Evolutionary conservation across 257 asterid genomes (phyloP).

Genomic region (Paulownia fortunei): DNA sequence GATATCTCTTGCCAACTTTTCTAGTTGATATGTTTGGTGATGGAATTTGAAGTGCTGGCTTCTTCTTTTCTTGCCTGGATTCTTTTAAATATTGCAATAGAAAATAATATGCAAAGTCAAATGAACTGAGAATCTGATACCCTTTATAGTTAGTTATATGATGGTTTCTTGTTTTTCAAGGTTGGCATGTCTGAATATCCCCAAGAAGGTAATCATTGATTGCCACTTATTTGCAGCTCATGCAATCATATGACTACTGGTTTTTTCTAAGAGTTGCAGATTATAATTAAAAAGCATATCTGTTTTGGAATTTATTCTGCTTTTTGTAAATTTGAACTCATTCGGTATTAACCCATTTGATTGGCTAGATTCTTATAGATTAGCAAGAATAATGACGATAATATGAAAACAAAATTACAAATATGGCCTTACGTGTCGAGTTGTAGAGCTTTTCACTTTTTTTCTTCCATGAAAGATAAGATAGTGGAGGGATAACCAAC

Average conservation of each 20-base stretch:
- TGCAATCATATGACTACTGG: constrained; percentile 15
- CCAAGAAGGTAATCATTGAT: constrained; percentile 41
- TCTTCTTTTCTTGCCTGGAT: neutral
- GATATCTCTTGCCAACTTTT: neutral
- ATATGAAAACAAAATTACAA: too few species aligned
- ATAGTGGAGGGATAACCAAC: too few species aligned
- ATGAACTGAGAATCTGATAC: constrained; percentile 40
- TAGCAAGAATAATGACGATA: neutral
- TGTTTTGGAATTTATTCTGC: neutral
- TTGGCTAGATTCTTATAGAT: neutral
- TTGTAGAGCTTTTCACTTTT: too few species aligned
- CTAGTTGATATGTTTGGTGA: neutral
- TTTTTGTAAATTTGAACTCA: neutral
- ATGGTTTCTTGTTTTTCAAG: constrained; percentile 17
- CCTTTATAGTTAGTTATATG: constrained; percentile 1
- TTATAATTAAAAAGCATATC: neutral
- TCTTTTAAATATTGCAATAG: neutral
- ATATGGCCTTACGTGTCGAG: too few species aligned
- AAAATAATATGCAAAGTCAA: constrained; percentile 23
- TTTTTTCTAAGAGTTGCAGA: neutral
- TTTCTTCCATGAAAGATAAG: too few species aligned
- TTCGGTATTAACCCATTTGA: neutral
- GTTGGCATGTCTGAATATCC: constrained; percentile 50
- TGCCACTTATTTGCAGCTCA: constrained; percentile 47
- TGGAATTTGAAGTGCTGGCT: neutral